Evolutionary conservation across 345 rosid species (phyloP).

Genomic region (Nephelium lappaceum): DNA sequence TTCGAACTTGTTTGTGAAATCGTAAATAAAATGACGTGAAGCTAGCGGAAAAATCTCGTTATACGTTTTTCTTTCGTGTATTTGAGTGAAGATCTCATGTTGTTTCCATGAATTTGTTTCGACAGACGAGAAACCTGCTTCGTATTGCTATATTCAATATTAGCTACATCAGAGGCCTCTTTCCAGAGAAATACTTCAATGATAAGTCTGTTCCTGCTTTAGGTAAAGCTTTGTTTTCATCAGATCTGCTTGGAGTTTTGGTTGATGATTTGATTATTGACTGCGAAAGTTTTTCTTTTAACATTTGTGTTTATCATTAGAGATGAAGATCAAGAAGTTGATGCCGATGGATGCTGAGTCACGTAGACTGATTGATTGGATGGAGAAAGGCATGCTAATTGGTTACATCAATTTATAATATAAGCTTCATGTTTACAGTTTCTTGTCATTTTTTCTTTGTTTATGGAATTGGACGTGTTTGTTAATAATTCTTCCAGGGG

Average conservation of each 20-base stretch:
- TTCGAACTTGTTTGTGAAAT: background rate
- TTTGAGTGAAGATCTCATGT: constrained; percentile 12
- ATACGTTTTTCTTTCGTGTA: background rate
- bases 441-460: background rate
- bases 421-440: background rate
- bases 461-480: constrained; percentile 1
- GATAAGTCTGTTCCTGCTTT: constrained; percentile 96
- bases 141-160: constrained; percentile 95
- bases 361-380: constrained; percentile 95
- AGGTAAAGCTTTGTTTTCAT: constrained; percentile 42
- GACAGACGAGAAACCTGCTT: constrained; percentile 86
- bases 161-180: constrained; percentile 94
- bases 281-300: constrained; percentile 2
- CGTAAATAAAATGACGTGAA: background rate
- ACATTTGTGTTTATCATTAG: constrained; percentile 36
- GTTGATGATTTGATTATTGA: background rate
- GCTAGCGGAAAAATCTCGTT: background rate
- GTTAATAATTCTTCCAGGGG: constrained; percentile 51
- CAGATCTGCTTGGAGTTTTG: background rate
- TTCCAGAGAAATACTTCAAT: constrained; percentile 93
- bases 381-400: constrained; percentile 83
- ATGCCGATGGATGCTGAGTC: constrained; percentile 98
- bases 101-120: constrained; percentile 3
- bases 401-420: background rate
- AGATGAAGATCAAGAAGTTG: constrained; percentile 96